phyloP scores from a whole-genome alignment of 306 rosid species.

The Cyclanthera cordifolia region DNA sequence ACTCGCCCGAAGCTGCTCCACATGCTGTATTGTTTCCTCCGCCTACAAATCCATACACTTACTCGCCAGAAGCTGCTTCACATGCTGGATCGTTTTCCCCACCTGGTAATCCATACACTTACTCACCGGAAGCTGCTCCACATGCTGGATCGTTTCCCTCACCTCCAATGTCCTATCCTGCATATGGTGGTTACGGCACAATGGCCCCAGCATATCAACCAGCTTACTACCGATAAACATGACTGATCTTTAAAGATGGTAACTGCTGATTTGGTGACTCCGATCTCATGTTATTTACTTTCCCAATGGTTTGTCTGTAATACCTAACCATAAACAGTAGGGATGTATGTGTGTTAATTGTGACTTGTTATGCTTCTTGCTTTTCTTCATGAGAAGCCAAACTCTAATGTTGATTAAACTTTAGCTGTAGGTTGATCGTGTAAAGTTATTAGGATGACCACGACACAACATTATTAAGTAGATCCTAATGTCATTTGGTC shows the following conservation, averaged over 20 bases:
- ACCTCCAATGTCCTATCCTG: conserved; percentile 81
- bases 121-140: conserved; percentile 81
- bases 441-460: conserved; percentile 86
- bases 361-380: conserved; percentile 64
- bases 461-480: conserved; percentile 39
- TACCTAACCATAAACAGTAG: conserved; percentile 99
- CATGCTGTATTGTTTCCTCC: conserved; percentile 57
- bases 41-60: conserved; percentile 67
- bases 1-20: conserved; percentile 80
- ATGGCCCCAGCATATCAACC: conserved; percentile 96
- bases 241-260: conserved; percentile 68
- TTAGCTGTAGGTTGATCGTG: conserved; percentile 83
- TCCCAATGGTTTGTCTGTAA: conserved; percentile 77
- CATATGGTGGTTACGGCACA: conserved; percentile 75
- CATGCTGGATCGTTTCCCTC: conserved; percentile 60
- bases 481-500: conserved; percentile 40
- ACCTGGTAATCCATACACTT: conserved; percentile 66
- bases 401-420: conserved; percentile 81
- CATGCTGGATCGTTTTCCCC: conserved; percentile 59
- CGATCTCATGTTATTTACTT: conserved; percentile 60
- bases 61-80: conserved; percentile 81
- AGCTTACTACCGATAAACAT: conserved; percentile 99
- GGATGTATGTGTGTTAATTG: conserved; percentile 79
- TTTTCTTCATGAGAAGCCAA: conserved; percentile 60
- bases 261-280: conserved; percentile 91